Base-by-base conservation (phyloP, 2,329 filamentous ascomycete genomes). In the Fusarium illudens region DNA sequence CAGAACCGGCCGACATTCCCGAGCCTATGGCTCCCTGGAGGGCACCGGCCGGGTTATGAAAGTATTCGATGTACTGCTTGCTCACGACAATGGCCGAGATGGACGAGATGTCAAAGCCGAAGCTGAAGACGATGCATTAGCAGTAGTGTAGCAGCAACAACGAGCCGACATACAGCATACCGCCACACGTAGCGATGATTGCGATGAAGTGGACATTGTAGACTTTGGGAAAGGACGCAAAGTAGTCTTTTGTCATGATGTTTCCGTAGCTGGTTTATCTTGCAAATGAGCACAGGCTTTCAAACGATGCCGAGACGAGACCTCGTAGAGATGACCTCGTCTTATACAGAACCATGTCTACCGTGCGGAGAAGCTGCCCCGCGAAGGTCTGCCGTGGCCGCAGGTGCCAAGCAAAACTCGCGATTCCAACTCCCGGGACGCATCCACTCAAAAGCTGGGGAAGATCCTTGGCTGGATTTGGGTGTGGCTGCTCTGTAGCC, bases 1-100 rank as follows among this genome's bases (percentile, higher is more conserved):
- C 81, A 3, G 83, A 85, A 7, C 84, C 83, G 17, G 81, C 83
- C 2, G 83, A 81, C 64, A 85, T 80, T 44, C 82, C 78, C n/a
- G 82, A 82, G 4, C 81, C 82, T 65, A 85, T 85, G 56, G 82
- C 82, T 42, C 84, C 84, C 64, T 86, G 83, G 19, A 77, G 34
- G 17, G 32, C 29, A 12, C 22, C 22, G 6, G 15, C 37, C 5
- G 53, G 37, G 6, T 46, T 32, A 22, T 46, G 11, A 12, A 56
- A 56, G 29, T 50, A 50, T 13, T 33, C 27, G 15, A 20, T 46
- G 19, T 46, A 46, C 20, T 56, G 53, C 6, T 56, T 15, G 22
- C 37, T 46, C 13, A 19, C 37, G 13, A 56, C 30, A 15, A 46
- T 46, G 12, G 53, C 53, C 22, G 36, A 46, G 19, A 56, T 46